A percentile compares a stretch with the other conserved stretches of the same genome.
These are phyloP conservation scores for Bipolaris cookei DNA, from an alignment of 2,329 filamentous ascomycete genomes.

Conservation along the genomic window DNA sequence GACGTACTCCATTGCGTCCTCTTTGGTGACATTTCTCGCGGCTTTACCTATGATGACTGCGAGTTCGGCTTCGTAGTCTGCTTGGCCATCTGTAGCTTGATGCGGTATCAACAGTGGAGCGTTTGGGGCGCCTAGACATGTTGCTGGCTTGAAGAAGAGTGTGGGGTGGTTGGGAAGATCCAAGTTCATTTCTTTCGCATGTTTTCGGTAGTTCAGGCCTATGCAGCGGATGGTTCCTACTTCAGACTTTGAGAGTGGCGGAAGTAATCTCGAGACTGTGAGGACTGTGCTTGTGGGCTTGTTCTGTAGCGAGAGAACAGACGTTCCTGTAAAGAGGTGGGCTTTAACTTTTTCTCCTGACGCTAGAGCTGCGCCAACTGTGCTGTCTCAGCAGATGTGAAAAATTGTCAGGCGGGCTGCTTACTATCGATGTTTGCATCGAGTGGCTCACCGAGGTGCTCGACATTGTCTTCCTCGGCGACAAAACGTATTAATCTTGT, in stretches of 20 bases:
- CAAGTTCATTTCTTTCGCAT: conserved; percentile 27
- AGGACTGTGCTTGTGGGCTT: conserved; percentile 15
- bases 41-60: conserved; percentile 57
- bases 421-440: conserved; percentile 21
- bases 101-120: conserved; percentile 20
- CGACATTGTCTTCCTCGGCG: conserved; percentile 20
- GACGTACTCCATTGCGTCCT: conserved; percentile 55
- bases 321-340: conserved; percentile 16
- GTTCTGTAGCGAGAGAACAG: conserved; percentile 9
- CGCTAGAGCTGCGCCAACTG: conserved; percentile 24
- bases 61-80: conserved; percentile 34
- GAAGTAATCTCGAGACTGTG: conserved; percentile 29
- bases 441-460: conserved; percentile 23
- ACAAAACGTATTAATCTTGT: conserved; percentile 24
- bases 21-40: conserved; percentile 54
- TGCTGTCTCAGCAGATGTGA: neutral
- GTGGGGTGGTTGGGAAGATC: conserved; percentile 21
- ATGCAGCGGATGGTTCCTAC: conserved; percentile 55
- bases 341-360: conserved; percentile 12
- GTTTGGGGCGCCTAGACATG: conserved; percentile 18
- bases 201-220: conserved; percentile 50
- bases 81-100: conserved; percentile 18
- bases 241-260: conserved; percentile 46
- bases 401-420: neutral
- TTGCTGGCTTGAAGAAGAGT: conserved; percentile 29